Evolutionary conservation across 768 basidiomycete species (phyloP).

Genomic region (Pleurotus tuber-regium): DNA sequence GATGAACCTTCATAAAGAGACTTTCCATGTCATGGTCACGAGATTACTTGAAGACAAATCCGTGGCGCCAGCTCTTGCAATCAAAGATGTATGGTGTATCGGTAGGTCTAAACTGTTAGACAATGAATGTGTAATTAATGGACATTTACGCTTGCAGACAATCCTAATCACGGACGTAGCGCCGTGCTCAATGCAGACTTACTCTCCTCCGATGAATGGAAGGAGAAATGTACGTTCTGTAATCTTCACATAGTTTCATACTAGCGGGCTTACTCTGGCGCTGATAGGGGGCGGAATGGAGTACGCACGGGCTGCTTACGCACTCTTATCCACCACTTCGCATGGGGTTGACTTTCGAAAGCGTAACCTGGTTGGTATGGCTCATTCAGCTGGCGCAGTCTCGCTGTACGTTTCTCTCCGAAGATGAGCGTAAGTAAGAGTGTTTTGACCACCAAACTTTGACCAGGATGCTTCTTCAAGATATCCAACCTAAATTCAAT

Average conservation of each 20-base stretch:
- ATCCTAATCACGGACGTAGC: slow-evolving; percentile 12
- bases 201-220: slow-evolving; percentile 1
- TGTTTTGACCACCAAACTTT: no score
- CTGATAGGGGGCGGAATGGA: slow-evolving; percentile 13
- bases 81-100: slow-evolving; percentile 11
- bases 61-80: background rate
- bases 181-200: slow-evolving; percentile 5
- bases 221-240: slow-evolving; percentile 4
- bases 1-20: slow-evolving; percentile 17
- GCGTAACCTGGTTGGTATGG: slow-evolving; percentile 14
- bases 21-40: slow-evolving; percentile 10
- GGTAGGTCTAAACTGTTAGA: slow-evolving; percentile 1
- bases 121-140: background rate
- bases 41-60: slow-evolving; percentile 7
- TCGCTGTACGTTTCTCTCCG: slow-evolving; percentile 14
- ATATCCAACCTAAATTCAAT: slow-evolving; percentile 1
- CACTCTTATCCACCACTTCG: slow-evolving; percentile 11
- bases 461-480: slow-evolving; percentile 16
- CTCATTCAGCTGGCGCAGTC: slow-evolving; percentile 17
- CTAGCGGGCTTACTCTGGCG: no score
- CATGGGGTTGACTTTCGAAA: slow-evolving; percentile 14
- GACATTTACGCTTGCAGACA: slow-evolving; percentile 1
- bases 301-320: slow-evolving; percentile 13
- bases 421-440: no score
- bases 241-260: no score